Base-by-base conservation (phyloP, 208 protist genomes). In the Acanthamoeba triangularis region DNA sequence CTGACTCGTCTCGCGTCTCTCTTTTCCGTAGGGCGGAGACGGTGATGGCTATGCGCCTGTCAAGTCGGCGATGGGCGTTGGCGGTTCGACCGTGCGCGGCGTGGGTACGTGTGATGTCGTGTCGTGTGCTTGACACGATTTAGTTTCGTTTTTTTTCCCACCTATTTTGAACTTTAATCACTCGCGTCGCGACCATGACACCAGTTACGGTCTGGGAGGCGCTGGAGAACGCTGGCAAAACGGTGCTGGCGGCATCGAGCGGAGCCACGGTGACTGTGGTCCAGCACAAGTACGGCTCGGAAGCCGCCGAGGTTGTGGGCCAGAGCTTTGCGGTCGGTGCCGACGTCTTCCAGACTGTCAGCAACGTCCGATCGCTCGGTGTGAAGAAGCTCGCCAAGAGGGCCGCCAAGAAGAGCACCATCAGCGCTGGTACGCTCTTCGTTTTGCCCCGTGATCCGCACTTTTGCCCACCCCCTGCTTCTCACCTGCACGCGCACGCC, bases 321-420 rank as follows among this genome's bases (percentile, higher is more conserved):
- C 44, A 88, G 25, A 37, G 80, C 52, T 88, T 88, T 28, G 44
- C 80, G 2, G 3, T 88, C n/a, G 25, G 49, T 3, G 13, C n/a
- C 1, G 80, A 88, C 20, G 37, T 88, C 28, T 35, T 35, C 47
- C 6, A 59, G 44, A 63, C 52, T 14, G 80, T 63, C 30, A 28
- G 52, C 80, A 88, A 88, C 80, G 80, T 88, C 44, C 6, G 80
- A 35, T 65, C 41, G n/a, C 49, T 88, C 1, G 80, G 80, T 3
- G 80, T 88, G 28, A 61, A 23, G 20, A 88, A 88, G 80, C 44
- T 88, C 4, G 80, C 80, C 49, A 88, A 88, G 80, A 88, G 49
- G 33, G 80, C 80, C n/a, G 80, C 80, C 23, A 88, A 88, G 49
- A 88, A 88, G 80, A 88, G 49, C 80, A n/a, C 25, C 44, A n/a